phyloP scores from a whole-genome alignment of 2,329 filamentous ascomycete genomes.

The Stenocarpella maydis region DNA sequence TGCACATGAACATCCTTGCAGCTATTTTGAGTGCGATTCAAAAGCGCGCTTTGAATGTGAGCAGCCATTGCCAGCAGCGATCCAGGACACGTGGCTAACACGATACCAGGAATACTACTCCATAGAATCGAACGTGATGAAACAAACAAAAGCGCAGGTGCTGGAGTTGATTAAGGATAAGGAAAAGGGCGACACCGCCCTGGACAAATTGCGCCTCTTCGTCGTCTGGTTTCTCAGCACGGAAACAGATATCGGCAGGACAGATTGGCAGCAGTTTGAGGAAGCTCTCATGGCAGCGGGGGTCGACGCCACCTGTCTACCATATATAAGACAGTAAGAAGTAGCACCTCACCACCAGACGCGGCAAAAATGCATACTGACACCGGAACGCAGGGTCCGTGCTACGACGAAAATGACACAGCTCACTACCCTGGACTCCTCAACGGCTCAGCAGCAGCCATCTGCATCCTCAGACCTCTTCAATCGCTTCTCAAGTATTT shows the following conservation, averaged over 20 bases:
- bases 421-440: constrained; percentile 87
- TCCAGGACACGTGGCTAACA: constrained; percentile 2
- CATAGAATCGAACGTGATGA: constrained; percentile 89
- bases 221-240: constrained; percentile 97
- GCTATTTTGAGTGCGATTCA: constrained; percentile 72
- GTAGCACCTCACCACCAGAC: neutral
- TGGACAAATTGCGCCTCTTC: constrained; percentile 92
- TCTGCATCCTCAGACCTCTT: constrained; percentile 78
- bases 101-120: constrained; percentile 80
- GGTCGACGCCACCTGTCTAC: constrained; percentile 77
- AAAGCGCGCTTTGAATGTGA: constrained; percentile 82
- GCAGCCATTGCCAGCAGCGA: neutral
- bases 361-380: constrained; percentile 39
- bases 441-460: constrained; percentile 67
- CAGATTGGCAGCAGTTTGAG: constrained; percentile 87
- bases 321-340: constrained; percentile 84
- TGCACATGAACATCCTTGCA: constrained; percentile 96
- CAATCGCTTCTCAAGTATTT: constrained; percentile 90
- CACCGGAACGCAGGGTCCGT: constrained; percentile 69
- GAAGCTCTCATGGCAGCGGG: constrained; percentile 81
- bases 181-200: constrained; percentile 82
- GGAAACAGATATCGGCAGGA: constrained; percentile 83
- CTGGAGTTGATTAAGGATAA: constrained; percentile 84
- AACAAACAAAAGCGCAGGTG: constrained; percentile 89
- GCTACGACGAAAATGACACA: constrained; percentile 98